phyloP scores from a whole-genome alignment of 2,329 filamentous ascomycete genomes.

The Xylariaceae sp. region DNA sequence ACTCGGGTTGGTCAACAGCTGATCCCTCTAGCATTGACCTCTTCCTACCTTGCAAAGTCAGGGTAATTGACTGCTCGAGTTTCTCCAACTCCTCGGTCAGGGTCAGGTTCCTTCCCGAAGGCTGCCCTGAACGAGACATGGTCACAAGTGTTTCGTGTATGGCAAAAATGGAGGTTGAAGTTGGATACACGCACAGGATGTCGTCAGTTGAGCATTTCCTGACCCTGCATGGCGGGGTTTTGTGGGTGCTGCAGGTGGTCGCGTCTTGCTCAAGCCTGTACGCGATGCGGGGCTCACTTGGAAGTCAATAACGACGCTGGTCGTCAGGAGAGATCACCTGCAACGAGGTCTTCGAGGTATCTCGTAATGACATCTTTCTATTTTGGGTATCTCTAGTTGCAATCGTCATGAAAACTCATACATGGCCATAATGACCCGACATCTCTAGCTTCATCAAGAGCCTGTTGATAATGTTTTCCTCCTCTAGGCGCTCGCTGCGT shows the following conservation, averaged over 20 bases:
- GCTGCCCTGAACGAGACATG: constrained; percentile 47
- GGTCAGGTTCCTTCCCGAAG: constrained; percentile 57
- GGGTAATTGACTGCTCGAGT: constrained; percentile 92
- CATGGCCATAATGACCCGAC: constrained; percentile 56
- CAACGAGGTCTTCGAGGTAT: too few species aligned
- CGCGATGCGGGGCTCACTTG: constrained; percentile 18
- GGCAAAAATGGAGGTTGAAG: background rate
- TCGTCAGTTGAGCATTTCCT: constrained; percentile 5
- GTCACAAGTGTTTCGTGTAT: background rate
- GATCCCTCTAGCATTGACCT: too few species aligned
- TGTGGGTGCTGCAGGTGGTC: constrained; percentile 8
- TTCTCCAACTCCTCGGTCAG: constrained; percentile 94
- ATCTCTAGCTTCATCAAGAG: constrained; percentile 68
- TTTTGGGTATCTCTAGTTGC: constrained; percentile 18
- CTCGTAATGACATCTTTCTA: too few species aligned
- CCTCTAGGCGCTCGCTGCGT: constrained; percentile 30
- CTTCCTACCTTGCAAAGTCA: constrained; percentile 83
- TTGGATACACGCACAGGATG: background rate
- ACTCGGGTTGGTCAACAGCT: too few species aligned
- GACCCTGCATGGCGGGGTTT: background rate
- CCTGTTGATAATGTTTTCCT: constrained; percentile 61
- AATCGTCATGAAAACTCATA: constrained; percentile 17
- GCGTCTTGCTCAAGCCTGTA: constrained; percentile 10
- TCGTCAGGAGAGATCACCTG: too few species aligned
- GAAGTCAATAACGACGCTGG: too few species aligned